phyloP scores from a whole-genome alignment of 331 rosid genomes.

The Malus hybrid region DNA sequence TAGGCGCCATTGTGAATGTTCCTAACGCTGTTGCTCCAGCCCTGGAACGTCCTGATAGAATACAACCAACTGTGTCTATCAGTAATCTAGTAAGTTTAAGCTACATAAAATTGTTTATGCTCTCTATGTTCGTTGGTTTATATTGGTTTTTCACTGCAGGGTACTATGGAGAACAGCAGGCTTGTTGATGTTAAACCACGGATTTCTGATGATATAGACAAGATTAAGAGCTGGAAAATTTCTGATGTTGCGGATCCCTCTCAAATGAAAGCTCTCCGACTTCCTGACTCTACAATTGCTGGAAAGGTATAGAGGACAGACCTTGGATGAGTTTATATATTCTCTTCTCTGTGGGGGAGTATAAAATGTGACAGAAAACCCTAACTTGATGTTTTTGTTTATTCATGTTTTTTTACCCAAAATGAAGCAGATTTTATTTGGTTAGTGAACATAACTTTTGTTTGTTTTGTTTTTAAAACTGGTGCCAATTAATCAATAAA shows the following conservation, averaged over 20 bases:
- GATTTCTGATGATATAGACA: constrained; percentile 28
- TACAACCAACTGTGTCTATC: constrained; percentile 31
- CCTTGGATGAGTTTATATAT: not conserved
- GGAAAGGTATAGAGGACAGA: constrained; percentile 19
- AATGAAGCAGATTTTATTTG: not conserved
- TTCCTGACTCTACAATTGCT: constrained; percentile 30
- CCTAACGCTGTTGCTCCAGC: constrained; percentile 17
- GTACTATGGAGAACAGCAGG: constrained; percentile 33
- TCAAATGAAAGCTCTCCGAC: constrained; percentile 28
- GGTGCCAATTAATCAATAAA: not conserved
- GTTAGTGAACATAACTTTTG: not conserved
- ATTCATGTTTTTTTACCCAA: not conserved
- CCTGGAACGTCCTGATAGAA: constrained; percentile 31
- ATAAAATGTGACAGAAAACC: not conserved
- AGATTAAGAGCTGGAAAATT: constrained; percentile 31
- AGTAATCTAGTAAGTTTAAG: constrained; percentile 25
- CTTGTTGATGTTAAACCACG: constrained; percentile 41
- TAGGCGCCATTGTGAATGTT: constrained; percentile 30
- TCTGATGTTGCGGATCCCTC: constrained; percentile 34
- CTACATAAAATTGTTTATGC: not conserved
- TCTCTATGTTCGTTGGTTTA: not conserved
- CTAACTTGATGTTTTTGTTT: not conserved
- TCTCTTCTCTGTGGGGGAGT: not conserved
- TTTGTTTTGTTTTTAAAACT: not conserved
- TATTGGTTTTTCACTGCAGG: constrained; percentile 16